Conservation (phyloP, 352 stramenopile genomes). For the Thraustochytrium sp. region DNA sequence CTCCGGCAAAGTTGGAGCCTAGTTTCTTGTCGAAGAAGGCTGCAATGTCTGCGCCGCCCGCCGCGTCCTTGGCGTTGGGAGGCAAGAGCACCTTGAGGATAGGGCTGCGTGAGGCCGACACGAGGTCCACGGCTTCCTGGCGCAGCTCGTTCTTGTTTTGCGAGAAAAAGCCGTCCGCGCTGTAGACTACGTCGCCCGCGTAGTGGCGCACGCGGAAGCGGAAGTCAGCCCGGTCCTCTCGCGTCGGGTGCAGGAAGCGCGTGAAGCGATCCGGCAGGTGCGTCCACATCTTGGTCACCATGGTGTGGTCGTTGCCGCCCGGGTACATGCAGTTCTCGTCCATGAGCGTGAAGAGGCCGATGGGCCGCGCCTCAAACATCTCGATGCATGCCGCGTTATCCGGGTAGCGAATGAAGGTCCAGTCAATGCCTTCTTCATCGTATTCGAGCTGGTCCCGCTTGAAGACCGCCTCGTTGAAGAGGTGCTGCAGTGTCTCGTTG, state of each 20-base stretch:
- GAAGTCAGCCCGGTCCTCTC: background rate
- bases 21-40: constrained; percentile 28
- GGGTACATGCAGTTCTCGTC: constrained; percentile 82
- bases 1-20: constrained; percentile 18
- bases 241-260: constrained; percentile 1
- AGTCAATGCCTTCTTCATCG: constrained; percentile 74
- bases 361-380: constrained; percentile 73
- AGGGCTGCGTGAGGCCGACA: constrained; percentile 36
- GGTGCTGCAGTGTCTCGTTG: constrained; percentile 83
- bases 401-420: constrained; percentile 78
- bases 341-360: constrained; percentile 69
- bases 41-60: constrained; percentile 23
- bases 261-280: constrained; percentile 29
- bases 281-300: constrained; percentile 59
- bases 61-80: constrained; percentile 30
- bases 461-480: constrained; percentile 79
- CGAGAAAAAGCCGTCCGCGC: constrained; percentile 87
- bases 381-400: constrained; percentile 79
- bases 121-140: constrained; percentile 77
- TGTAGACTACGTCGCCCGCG: constrained; percentile 85
- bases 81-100: constrained; percentile 45
- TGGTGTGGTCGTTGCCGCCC: constrained; percentile 72
- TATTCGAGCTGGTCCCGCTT: constrained; percentile 76
- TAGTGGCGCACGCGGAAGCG: constrained; percentile 92
- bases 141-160: constrained; percentile 91